Percentiles rank a stretch among this genome's conserved stretches.
phyloP scores from a whole-genome alignment of 192 early-diverging fungal species.

The Coemansia sp. region DNA sequence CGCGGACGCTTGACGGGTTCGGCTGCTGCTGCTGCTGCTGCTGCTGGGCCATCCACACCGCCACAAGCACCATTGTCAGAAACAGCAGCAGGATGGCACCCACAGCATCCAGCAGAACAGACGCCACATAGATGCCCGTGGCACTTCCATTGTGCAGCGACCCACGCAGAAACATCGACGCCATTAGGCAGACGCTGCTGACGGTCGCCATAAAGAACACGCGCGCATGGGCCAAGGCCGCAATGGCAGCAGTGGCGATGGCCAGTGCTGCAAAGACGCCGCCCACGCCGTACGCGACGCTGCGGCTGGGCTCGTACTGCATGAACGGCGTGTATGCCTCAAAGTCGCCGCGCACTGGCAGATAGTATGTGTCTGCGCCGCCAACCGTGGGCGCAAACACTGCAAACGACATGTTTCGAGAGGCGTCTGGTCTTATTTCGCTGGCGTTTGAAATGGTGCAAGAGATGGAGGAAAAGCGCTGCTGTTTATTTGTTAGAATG shows the following conservation, averaged over 20 bases:
- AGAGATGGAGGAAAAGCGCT: not conserved
- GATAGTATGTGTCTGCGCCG: slow-evolving; percentile 14
- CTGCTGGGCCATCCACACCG: slow-evolving; percentile 19
- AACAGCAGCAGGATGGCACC: slow-evolving; percentile 20
- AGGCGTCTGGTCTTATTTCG: not conserved
- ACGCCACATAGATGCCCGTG: slow-evolving; percentile 15
- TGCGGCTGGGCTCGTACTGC: slow-evolving; percentile 21
- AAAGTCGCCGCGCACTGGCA: not conserved
- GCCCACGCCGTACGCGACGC: slow-evolving; percentile 35
- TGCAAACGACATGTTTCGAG: slow-evolving; percentile 2
- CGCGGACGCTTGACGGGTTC: not conserved
- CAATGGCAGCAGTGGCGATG: slow-evolving; percentile 5
- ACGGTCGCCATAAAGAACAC: slow-evolving; percentile 9
- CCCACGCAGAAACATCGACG: slow-evolving; percentile 37
- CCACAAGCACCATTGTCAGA: slow-evolving; percentile 11
- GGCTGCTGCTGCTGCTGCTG: not conserved
- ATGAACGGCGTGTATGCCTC: slow-evolving; percentile 28
- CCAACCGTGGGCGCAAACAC: slow-evolving; percentile 17
- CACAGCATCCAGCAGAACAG: slow-evolving; percentile 18
- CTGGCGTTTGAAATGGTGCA: not conserved
- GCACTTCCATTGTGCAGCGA: slow-evolving; percentile 6
- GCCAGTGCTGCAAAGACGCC: slow-evolving; percentile 31
- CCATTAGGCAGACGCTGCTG: slow-evolving; percentile 12
- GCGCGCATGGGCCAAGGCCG: slow-evolving; percentile 2
- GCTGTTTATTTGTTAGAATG: not conserved